Base-by-base conservation (phyloP, 345 rosid genomes). In the Ailanthus altissimus region DNA sequence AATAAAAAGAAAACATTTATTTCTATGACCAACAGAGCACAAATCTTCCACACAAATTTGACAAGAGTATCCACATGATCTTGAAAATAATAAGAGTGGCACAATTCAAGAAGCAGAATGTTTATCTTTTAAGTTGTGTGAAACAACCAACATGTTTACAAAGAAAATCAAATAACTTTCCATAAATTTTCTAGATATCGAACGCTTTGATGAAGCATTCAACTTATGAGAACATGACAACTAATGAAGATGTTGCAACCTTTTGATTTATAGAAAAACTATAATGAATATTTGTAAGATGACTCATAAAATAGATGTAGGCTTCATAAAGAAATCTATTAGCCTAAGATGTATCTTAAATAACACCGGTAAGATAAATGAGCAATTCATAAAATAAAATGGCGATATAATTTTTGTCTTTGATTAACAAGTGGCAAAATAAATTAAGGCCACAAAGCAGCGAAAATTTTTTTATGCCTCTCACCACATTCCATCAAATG, bases 401-500 rank as follows among this genome's bases (percentile, higher is more conserved):
- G 54, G 40, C 15, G 63, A 49, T 16, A 54, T 64, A 51, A 1
- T 7, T 62, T 40, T 40, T 21, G 64, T 40, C 64, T 21, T 50
- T 26, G 53, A 32, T 47, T 66, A 49, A 68, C 43, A 67, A 75
- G 26, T 57, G 60, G 79, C 47, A 79, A 61, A 69, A 77, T 43
- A 62, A 46, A 72, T 49, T 72, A 79, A 47, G 78, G 79, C 83
- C 83, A 79, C 77, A 66, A 75, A 80, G 80, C 78, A 80, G 82
- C 78, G 77, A 74, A 75, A 83, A 79, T 78, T 59, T 77, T 13
- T 18, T 63, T 25, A 81, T 77, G 81, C 88, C 83, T 86, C 91
- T 89, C 90, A 81, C 89, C 84, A 78, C 77, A 77, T 83, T 83
- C 81, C 65, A 82, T 78, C 72, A 72, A 83, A 74, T 47, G 73